Base-by-base conservation (phyloP, 2,329 filamentous ascomycete genomes). In the Arachnomyces sp. region DNA sequence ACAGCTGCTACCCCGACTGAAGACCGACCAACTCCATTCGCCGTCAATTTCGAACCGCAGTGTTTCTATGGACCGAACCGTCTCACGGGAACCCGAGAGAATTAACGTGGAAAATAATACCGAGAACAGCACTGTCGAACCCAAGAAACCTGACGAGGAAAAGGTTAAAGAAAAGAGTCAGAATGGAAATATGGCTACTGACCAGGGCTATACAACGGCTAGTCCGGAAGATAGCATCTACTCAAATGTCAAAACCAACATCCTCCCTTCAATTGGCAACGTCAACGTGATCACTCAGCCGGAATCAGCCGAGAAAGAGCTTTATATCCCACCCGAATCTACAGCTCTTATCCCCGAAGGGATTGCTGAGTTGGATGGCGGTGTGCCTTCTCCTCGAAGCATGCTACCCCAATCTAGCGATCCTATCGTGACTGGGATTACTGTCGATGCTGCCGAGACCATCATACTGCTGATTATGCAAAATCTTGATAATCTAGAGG, bases 391-490 rank as follows among this genome's bases (percentile, higher is more conserved):
- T 36, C 21, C 21, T 5, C 21, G 21, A 9, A 25, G 5, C 5
- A 25, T 5, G 21, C 21, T 25, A 25, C 21, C 28, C 41, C 3
- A 38, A 44, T 18, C 36, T 29, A 16, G 34, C 29, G 7, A 29
- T 48, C n/a, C 36, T 29, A 54, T 53, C 30, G 47, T 30, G 15
- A 28, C 36, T 30, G 36, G 44, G 17, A 71, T 73, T 43, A 65
- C 69, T 3, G 52, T 57, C 12, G 51, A 55, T 8, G 57, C 66
- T 16, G 71, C 73, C 2, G 69, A 75, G 44, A 51, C 60, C n/a
- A 65, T 78, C 3, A 63, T 78, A 12, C 52, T 74, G 13, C 52
- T 55, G n/a, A 75, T 80, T 8, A 58, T 80, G 43, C 56, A 65
- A 33, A 64, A 60, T 3, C 61, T 77, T 6, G 57, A 65, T 28